Percentiles rank a stretch among this genome's conserved stretches.
Evolutionary conservation across 352 stramenopile species (phyloP).

Genomic region (Globisporangium paddicum): DNA sequence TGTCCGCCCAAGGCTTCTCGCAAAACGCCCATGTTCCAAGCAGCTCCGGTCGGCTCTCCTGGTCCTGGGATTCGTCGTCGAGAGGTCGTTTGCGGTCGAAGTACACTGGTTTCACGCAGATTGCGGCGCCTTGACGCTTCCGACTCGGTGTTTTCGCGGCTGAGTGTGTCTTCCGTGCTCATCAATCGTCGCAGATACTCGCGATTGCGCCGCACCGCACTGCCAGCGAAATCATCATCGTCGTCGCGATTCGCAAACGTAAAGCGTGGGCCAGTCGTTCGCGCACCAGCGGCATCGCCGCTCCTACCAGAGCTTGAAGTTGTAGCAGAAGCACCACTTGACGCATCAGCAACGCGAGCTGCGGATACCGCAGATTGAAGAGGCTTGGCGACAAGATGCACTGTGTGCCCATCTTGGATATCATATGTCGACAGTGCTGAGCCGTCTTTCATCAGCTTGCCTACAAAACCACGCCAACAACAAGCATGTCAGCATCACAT

Average conservation of each 20-base stretch:
- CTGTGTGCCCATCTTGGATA: conserved; percentile 90
- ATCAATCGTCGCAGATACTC: conserved; percentile 13
- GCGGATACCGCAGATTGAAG: neutral
- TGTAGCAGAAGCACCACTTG: neutral
- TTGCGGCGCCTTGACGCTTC: conserved; percentile 6
- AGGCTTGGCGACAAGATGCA: conserved; percentile 87
- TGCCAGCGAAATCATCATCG: conserved; percentile 2
- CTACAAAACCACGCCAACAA: conserved; percentile 7
- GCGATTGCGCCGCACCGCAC: conserved; percentile 6
- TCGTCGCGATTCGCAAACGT: conserved; percentile 5
- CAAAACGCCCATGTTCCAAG: conserved; percentile 61
- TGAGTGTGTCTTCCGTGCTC: neutral
- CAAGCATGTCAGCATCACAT: neutral
- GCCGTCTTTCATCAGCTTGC: conserved; percentile 85
- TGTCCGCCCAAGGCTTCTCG: conserved; percentile 33
- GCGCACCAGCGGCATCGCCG: neutral
- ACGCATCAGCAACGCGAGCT: neutral
- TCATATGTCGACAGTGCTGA: conserved; percentile 67
- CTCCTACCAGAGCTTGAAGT: conserved; percentile 3
- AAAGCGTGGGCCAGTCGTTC: neutral
- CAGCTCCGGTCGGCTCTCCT: conserved; percentile 26
- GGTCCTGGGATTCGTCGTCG: conserved; percentile 13
- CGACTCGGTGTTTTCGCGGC: neutral
- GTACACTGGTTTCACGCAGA: conserved; percentile 13
- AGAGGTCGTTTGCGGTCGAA: conserved; percentile 6